Base-by-base conservation (phyloP, 441 rosid genomes). In the Brassica balearica region DNA sequence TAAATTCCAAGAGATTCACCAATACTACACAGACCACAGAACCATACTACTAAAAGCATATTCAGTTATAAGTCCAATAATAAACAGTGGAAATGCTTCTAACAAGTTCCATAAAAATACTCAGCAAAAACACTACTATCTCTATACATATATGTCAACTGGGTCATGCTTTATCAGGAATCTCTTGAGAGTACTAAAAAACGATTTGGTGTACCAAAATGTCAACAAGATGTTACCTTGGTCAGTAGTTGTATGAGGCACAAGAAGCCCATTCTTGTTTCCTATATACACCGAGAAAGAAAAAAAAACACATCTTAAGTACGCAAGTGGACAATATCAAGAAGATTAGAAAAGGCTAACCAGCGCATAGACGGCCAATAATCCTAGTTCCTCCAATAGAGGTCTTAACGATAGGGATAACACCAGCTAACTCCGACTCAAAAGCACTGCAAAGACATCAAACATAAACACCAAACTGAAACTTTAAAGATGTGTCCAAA, bases 191-290 rank as follows among this genome's bases (percentile, higher is more conserved):
- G 17, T 15, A 15, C 17, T 15, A 15, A 15, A 15, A 15, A 15
- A 15, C 17, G 17, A 15, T 15, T 15, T 15, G 17, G 17, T 15
- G 17, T 15, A 15, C 0, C 0, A 15, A 15, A 15, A 19, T 19
- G 19, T 19, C 19, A 19, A 19, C 19, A 19, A 19, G 19, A 19
- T 19, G 19, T 19, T 19, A 19, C 98, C 99, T 88, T 96, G 99
- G 81, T 96, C 99, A 8, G 97, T 96, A 55, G 97, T 92, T 74
- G 82, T 96, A 80, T 96, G 97, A 3, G 97, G 98, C 81, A 96
- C 84, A 62, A 96, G 92, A 85, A 96, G 97, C 36, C 97, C 99
- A 53, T 94, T 96, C 78, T 94, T 96, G 84, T 96, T 46, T 46
- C 53, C 53, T 46, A 43, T 8, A 38, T 11, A 43, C 51, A 43